A percentile compares a stretch with the other conserved stretches of the same genome.
These are phyloP conservation scores for Lachancea meyersii DNA, from an alignment of 805 yeast species.

Conservation along the genomic window DNA sequence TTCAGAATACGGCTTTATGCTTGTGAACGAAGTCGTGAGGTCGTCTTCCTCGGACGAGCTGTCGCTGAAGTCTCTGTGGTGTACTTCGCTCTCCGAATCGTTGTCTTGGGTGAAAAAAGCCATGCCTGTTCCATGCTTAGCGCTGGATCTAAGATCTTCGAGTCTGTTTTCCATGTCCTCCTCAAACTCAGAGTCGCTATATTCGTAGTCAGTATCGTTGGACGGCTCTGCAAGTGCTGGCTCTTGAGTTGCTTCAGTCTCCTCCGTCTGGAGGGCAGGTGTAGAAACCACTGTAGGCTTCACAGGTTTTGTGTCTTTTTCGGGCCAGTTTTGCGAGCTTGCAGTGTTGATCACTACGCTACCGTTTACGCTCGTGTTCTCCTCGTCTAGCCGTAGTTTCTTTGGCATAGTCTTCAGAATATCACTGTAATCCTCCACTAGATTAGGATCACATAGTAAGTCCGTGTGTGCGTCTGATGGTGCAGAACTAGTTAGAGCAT, in stretches of 20 bases:
- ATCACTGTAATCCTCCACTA: constrained; percentile 30
- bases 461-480: constrained; percentile 8
- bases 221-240: constrained; percentile 2
- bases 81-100: neutral
- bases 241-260: neutral
- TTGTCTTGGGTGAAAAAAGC: constrained; percentile 1
- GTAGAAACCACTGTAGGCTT: neutral
- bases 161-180: constrained; percentile 30
- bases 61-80: neutral
- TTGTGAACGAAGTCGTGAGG: constrained; percentile 1
- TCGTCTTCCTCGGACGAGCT: constrained; percentile 3
- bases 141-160: constrained; percentile 11
- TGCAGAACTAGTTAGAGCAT: constrained; percentile 5
- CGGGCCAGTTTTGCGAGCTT: neutral
- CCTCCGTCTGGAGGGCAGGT: too few species aligned
- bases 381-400: constrained; percentile 11
- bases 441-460: constrained; percentile 26
- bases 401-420: constrained; percentile 17
- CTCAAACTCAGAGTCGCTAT: constrained; percentile 34
- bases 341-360: constrained; percentile 26
- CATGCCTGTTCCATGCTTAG: neutral
- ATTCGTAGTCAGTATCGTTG: constrained; percentile 20
- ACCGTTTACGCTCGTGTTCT: constrained; percentile 20
- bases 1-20: neutral
- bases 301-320: neutral